phyloP scores from a whole-genome alignment of 2,329 filamentous ascomycete species.

The Sarocladiaceae sp. region DNA sequence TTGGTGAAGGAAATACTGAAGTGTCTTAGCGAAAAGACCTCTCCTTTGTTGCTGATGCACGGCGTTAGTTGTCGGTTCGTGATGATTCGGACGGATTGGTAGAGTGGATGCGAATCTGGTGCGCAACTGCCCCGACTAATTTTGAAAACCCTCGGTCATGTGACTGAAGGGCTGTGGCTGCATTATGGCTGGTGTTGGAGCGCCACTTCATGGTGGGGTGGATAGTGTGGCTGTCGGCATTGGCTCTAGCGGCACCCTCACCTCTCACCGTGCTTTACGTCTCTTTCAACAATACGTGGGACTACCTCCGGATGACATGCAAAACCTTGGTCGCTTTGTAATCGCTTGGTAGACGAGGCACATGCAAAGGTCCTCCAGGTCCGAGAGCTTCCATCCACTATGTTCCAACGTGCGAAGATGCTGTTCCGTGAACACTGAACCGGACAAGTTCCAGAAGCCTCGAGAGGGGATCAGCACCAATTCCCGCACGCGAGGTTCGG shows the following conservation, averaged over 20 bases:
- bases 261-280: too few relatives aligned
- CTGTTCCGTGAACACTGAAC: background rate
- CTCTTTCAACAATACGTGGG: too few relatives aligned
- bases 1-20: slow-evolving; percentile 35
- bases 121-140: slow-evolving; percentile 17
- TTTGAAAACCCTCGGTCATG: slow-evolving; percentile 26
- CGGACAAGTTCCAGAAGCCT: background rate
- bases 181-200: background rate
- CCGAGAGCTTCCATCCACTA: too few relatives aligned
- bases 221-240: background rate
- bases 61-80: slow-evolving; percentile 36
- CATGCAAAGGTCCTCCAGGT: too few relatives aligned
- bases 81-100: slow-evolving; percentile 26
- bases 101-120: slow-evolving; percentile 32
- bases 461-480: background rate
- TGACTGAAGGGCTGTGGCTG: slow-evolving; percentile 16
- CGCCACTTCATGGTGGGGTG: background rate
- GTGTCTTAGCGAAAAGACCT: slow-evolving; percentile 43
- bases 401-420: too few relatives aligned
- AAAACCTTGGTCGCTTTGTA: too few relatives aligned
- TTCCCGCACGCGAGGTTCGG: background rate
- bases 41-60: slow-evolving; percentile 35
- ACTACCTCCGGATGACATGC: too few relatives aligned
- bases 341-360: too few relatives aligned
- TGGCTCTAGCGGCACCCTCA: background rate